phyloP scores from a whole-genome alignment of 2,329 filamentous ascomycete species.

The Colletotrichum cereale region DNA sequence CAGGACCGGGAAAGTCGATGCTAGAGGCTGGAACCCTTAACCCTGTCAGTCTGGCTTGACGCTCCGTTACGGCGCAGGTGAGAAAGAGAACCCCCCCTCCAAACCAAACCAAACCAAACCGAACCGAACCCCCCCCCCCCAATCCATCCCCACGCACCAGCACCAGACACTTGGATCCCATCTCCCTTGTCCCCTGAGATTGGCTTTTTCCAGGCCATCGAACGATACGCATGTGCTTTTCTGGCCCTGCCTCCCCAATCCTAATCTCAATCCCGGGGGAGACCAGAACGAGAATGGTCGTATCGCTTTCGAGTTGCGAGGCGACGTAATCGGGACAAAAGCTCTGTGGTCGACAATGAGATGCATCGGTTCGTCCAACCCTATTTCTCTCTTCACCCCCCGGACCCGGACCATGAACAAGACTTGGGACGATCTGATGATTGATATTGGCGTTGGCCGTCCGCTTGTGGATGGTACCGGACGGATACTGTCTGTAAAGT shows the following conservation, averaged over 20 bases:
- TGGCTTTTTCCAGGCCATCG: slow-evolving; percentile 29
- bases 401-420: slow-evolving; percentile 21
- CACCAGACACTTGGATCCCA: slow-evolving; percentile 34
- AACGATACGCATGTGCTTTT: slow-evolving; percentile 27
- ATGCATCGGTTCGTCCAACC: slow-evolving; percentile 16
- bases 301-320: slow-evolving; percentile 7
- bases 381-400: slow-evolving; percentile 5
- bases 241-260: slow-evolving; percentile 9
- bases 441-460: neutral
- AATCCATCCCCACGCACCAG: slow-evolving; percentile 17
- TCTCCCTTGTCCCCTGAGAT: slow-evolving; percentile 33
- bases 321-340: slow-evolving; percentile 13
- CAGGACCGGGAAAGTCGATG: neutral
- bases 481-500: neutral
- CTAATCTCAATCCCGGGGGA: neutral
- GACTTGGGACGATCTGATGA: slow-evolving; percentile 28
- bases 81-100: slow-evolving; percentile 23
- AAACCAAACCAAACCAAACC: neutral
- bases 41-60: slow-evolving; percentile 7
- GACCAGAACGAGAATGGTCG: slow-evolving; percentile 21
- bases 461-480: neutral
- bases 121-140: slow-evolving; percentile 10
- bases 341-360: slow-evolving; percentile 6
- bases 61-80: slow-evolving; percentile 17
- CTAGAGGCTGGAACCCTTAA: slow-evolving; percentile 32